Evolutionary conservation across 1,284 basidiomycete species (phyloP).

Genomic region (Cutaneotrichosporon curvatum): DNA sequence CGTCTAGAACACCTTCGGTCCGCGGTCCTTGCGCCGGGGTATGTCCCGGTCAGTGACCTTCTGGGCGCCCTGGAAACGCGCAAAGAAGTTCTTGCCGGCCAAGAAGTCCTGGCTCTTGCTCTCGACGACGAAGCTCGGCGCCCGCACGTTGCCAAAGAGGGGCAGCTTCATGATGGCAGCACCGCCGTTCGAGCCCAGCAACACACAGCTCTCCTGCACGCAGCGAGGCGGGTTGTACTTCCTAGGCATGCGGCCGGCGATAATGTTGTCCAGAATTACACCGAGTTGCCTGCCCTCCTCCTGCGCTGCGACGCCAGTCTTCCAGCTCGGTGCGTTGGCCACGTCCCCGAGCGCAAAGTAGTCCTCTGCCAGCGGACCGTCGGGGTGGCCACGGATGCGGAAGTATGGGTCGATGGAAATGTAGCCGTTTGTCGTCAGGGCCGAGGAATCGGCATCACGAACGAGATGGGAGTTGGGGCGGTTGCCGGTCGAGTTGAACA

Average conservation of each 20-base stretch:
- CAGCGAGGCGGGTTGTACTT: slow-evolving; percentile 17
- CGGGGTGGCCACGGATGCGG: slow-evolving; percentile 9
- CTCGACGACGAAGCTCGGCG: slow-evolving; percentile 25
- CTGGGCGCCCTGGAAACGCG: slow-evolving; percentile 24
- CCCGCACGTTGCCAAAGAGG: slow-evolving; percentile 20
- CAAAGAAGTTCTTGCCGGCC: slow-evolving; percentile 25
- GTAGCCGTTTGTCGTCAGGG: slow-evolving; percentile 28
- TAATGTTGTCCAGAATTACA: slow-evolving; percentile 28
- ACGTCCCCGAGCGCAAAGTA: slow-evolving; percentile 44
- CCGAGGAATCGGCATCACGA: slow-evolving; percentile 26
- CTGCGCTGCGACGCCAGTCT: slow-evolving; percentile 29
- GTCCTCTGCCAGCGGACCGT: slow-evolving; percentile 22
- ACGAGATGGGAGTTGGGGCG: slow-evolving; percentile 43
- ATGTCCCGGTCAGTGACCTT: too few relatives aligned
- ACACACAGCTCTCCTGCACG: slow-evolving; percentile 20
- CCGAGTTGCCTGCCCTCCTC: slow-evolving; percentile 17
- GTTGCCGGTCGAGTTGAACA: slow-evolving; percentile 47
- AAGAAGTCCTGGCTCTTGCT: slow-evolving; percentile 28
- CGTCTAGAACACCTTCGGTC: too few relatives aligned
- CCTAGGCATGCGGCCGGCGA: slow-evolving; percentile 26
- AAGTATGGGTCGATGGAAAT: slow-evolving; percentile 42
- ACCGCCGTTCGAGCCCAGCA: slow-evolving; percentile 29
- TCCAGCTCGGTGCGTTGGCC: slow-evolving; percentile 33
- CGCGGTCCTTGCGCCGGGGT: too few relatives aligned
- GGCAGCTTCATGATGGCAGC: slow-evolving; percentile 29